These are phyloP conservation scores for Agaricus blazei DNA, from an alignment of 768 basidiomycete genomes.

Conservation along the genomic window DNA sequence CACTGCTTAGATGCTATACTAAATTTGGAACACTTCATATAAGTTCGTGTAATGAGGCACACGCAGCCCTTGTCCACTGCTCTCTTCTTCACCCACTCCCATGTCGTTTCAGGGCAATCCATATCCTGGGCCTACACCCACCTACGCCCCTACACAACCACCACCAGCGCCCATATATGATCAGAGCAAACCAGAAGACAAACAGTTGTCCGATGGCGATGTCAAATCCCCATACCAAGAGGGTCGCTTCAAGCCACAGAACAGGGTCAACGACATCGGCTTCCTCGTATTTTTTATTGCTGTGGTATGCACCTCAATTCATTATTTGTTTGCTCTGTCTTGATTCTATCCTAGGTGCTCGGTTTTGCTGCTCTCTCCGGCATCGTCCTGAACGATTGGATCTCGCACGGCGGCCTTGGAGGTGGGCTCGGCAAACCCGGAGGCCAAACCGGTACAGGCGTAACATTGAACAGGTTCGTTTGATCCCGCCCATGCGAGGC, in stretches of 20 bases:
- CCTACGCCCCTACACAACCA: constrained; percentile 28
- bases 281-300: constrained; percentile 70
- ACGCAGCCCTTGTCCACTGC: too few species aligned
- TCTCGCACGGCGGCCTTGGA: constrained; percentile 59
- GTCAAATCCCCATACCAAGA: constrained; percentile 52
- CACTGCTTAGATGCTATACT: neutral
- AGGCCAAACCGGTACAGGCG: constrained; percentile 43
- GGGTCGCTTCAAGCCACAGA: constrained; percentile 65
- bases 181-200: constrained; percentile 15
- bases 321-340: neutral
- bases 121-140: constrained; percentile 35
- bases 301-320: constrained; percentile 36
- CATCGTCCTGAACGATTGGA: constrained; percentile 58
- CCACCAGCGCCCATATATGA: constrained; percentile 17
- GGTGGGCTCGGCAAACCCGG: constrained; percentile 68
- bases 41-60: too few species aligned
- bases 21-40: neutral
- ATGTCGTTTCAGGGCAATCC: constrained; percentile 23
- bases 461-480: constrained; percentile 64
- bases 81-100: neutral
- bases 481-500: neutral
- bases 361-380: constrained; percentile 69
- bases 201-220: constrained; percentile 19
- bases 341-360: constrained; percentile 37
- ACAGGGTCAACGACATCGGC: constrained; percentile 65